Conservation (phyloP, 75 land plant genomes). For the Adiantum capillusveneris region DNA sequence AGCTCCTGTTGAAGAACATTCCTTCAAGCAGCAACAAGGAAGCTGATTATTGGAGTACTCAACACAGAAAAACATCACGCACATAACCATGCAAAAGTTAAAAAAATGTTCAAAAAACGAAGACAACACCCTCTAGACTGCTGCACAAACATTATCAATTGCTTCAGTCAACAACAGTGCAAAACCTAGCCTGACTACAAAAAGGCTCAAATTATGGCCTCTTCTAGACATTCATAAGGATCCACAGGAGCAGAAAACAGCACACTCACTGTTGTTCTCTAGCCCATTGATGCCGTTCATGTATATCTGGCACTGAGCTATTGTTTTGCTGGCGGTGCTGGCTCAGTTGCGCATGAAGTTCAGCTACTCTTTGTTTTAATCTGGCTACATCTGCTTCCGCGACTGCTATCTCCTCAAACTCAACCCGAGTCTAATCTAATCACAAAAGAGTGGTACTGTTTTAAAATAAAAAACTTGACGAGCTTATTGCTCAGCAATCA, state of each 20-base stretch:
- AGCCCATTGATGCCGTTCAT: slow-evolving; percentile 27
- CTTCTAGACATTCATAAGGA: background rate
- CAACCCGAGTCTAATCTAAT: slow-evolving; percentile 31
- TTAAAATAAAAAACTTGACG: too few species aligned
- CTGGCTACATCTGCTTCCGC: slow-evolving; percentile 41
- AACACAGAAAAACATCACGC: too few species aligned
- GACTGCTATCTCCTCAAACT: slow-evolving; percentile 44
- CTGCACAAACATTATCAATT: too few species aligned
- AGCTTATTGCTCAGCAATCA: too few species aligned
- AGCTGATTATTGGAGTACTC: too few species aligned
- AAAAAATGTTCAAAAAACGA: too few species aligned
- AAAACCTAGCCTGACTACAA: too few species aligned
- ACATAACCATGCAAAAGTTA: too few species aligned
- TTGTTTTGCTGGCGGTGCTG: slow-evolving; percentile 20
- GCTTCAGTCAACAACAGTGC: too few species aligned
- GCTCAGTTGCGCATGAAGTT: slow-evolving; percentile 37
- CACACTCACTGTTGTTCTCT: slow-evolving; percentile 29
- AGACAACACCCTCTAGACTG: too few species aligned
- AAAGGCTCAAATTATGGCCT: background rate
- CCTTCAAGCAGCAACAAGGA: background rate
- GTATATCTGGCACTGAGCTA: background rate
- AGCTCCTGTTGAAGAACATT: background rate
- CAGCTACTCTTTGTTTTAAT: slow-evolving; percentile 40
- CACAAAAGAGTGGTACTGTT: background rate
- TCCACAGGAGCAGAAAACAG: background rate